Evolutionary conservation across 345 rosid species (phyloP).

Genomic region (Clarkia xantiana): DNA sequence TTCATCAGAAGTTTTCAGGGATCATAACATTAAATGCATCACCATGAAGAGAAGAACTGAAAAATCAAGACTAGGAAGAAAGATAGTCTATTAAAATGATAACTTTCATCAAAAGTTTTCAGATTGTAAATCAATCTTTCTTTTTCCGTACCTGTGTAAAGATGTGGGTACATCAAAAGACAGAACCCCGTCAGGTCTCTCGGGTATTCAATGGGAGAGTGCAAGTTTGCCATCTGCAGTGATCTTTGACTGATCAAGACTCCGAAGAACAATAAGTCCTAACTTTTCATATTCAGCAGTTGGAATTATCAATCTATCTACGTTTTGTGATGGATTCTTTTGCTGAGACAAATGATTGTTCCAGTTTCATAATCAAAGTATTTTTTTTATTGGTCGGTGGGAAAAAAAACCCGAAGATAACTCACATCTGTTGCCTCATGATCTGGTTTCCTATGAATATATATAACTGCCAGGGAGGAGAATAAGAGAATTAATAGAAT

Average conservation of each 20-base stretch:
- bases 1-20: neutral
- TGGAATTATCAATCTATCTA: neutral
- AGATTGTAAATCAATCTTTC: neutral
- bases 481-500: neutral
- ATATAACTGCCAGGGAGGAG: conserved; percentile 45
- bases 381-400: neutral
- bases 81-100: no score
- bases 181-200: conserved; percentile 73
- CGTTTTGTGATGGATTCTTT: no score
- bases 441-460: conserved; percentile 78
- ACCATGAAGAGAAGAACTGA: no score
- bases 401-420: no score
- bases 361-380: neutral
- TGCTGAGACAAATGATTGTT: no score
- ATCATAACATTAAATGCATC: neutral
- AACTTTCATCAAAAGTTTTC: neutral
- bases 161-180: conserved; percentile 88
- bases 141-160: conserved; percentile 52
- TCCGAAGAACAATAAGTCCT: neutral
- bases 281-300: neutral
- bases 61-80: no score
- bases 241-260: no score
- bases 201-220: conserved; percentile 56
- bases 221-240: conserved; percentile 50
- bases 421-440: conserved; percentile 79